phyloP scores from a whole-genome alignment of 2,329 filamentous ascomycete species.

The Aureobasidium sp. region DNA sequence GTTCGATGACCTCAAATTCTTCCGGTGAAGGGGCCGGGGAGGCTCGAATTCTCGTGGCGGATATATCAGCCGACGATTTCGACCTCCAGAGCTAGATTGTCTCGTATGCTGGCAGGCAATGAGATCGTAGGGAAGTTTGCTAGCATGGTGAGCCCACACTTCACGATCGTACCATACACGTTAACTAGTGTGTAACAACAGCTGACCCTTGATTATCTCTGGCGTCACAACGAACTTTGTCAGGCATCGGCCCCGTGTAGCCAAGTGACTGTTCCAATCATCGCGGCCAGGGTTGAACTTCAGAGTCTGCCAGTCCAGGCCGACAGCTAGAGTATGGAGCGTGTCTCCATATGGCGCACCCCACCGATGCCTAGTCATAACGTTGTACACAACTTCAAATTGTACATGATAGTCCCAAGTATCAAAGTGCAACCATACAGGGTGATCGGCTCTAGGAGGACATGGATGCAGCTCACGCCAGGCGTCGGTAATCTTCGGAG shows the following conservation, averaged over 20 bases:
- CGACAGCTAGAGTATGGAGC: background rate
- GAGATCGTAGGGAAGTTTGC: background rate
- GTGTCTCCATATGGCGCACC: background rate
- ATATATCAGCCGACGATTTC: too few relatives aligned
- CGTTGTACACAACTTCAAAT: background rate
- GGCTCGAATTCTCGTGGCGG: too few relatives aligned
- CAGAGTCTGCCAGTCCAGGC: background rate
- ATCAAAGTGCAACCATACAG: background rate
- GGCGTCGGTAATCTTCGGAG: background rate
- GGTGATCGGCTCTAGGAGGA: background rate
- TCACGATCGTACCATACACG: background rate
- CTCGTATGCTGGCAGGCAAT: background rate
- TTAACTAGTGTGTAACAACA: background rate
- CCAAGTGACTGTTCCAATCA: background rate
- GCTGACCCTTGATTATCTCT: background rate
- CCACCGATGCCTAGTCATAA: background rate
- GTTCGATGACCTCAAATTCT: too few relatives aligned
- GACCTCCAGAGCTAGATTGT: too few relatives aligned
- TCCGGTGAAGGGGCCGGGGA: too few relatives aligned
- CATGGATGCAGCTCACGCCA: background rate
- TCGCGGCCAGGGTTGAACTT: background rate
- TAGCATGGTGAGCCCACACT: background rate
- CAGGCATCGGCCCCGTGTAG: background rate
- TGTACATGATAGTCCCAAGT: background rate
- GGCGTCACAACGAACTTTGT: background rate